Conservation (phyloP, 2,329 filamentous ascomycete genomes). For the Colletotrichum caudatum region DNA sequence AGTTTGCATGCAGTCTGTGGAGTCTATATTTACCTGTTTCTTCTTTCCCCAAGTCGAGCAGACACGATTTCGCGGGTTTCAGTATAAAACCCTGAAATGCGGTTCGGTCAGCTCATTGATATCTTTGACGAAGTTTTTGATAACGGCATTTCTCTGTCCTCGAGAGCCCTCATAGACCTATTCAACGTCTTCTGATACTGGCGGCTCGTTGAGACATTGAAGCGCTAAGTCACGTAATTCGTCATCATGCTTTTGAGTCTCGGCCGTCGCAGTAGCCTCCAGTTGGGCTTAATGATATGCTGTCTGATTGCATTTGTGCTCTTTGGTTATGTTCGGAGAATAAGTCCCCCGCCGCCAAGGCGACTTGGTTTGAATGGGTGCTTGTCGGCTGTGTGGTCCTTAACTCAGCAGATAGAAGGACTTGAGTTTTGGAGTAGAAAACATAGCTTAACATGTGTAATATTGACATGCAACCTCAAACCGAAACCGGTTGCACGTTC, state of each 20-base stretch:
- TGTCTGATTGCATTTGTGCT: constrained; percentile 46
- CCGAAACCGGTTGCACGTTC: too few relatives aligned
- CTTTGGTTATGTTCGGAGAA: constrained; percentile 62
- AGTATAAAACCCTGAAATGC: neutral
- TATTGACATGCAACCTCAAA: too few relatives aligned
- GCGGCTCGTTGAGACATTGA: too few relatives aligned
- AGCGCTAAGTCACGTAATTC: neutral
- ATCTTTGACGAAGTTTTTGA: neutral
- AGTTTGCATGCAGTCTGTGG: neutral
- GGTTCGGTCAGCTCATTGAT: neutral
- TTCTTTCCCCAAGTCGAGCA: constrained; percentile 11
- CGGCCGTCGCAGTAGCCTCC: constrained; percentile 24
- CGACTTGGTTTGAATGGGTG: neutral
- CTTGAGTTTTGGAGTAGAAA: too few relatives aligned
- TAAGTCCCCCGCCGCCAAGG: neutral
- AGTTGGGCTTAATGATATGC: constrained; percentile 25
- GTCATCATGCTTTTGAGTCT: constrained; percentile 26
- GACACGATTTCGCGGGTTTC: neutral
- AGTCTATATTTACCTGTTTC: neutral
- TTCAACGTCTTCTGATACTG: neutral
- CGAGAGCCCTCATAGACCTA: neutral
- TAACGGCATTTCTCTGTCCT: neutral
- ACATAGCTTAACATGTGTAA: too few relatives aligned
- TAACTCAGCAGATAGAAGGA: too few relatives aligned
- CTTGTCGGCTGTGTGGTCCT: neutral